Base-by-base conservation (phyloP, 176 grass and related monocot genomes). In the Triticum dicoccoides region DNA sequence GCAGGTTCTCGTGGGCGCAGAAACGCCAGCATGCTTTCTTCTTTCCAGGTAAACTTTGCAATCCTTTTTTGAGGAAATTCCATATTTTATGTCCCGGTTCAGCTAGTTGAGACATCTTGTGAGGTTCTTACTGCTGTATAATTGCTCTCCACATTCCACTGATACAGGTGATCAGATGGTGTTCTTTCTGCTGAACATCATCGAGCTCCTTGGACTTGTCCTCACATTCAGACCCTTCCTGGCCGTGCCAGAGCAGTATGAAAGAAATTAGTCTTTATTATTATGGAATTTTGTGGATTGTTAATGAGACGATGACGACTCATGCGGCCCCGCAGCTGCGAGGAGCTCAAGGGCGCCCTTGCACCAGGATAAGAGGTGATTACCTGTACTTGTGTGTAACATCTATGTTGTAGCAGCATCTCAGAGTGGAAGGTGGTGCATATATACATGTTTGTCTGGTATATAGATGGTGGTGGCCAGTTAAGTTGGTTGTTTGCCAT, bases 1-100 rank as follows among this genome's bases (percentile, higher is more conserved):
- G 65, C 89, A 97, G 94, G 73, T 94, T 96, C 65, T 96, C 94
- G 8, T 96, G 94, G 94, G 94, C 91, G 71, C 94, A 96, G 78
- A 91, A 93, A 65, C 87, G 89, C 5, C 94, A 96, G 63, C 37
- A 91, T 58, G 81, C 85, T 32, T 81, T 77, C 27, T 92, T 95
- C 90, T 91, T 95, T 79, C 93, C 88, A 76, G 93, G 91, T 95
- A 59, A 66, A 84, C 11, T 66, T 24, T 24, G 2, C 20, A 78
- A 51, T 33, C 9, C 42, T 35, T 29, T 37, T 20, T 41, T 37
- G 1, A 27, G 21, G 39, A 87, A 83, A 23, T 3, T 34, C 14
- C 56, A 11, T 6, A 0, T 54, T 72, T 72, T 1, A 5, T 21
- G 5, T 35, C 70, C 11, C 20, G 64, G 15, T n/a, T n/a, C 25